Evolutionary conservation across 805 yeast genomes (phyloP).

Genomic region (Candida succiphila): DNA sequence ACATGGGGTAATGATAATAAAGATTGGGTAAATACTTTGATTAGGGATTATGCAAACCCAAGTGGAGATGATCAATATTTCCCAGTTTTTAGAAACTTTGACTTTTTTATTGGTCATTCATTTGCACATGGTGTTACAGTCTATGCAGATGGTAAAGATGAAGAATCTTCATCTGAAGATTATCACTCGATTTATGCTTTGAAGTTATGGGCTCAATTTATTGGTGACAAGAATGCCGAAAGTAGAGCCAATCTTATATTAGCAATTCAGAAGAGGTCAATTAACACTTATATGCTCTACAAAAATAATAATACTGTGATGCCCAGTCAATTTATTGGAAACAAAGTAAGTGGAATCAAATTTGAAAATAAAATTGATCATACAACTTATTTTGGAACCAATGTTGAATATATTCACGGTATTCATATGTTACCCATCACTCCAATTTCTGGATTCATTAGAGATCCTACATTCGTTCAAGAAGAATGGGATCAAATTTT

Average conservation of each 20-base stretch:
- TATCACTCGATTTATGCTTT: conserved; percentile 53
- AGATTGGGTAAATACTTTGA: conserved; percentile 46
- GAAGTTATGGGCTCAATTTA: conserved; percentile 56
- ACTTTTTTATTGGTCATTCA: conserved; percentile 60
- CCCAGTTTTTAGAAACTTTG: conserved; percentile 54
- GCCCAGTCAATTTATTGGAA: conserved; percentile 37
- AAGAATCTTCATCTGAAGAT: conserved; percentile 60
- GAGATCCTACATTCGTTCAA: conserved; percentile 44
- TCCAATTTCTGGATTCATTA: conserved; percentile 52
- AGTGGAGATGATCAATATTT: conserved; percentile 35
- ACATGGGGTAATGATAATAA: conserved; percentile 38
- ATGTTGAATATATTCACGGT: conserved; percentile 56
- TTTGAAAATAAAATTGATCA: conserved; percentile 62
- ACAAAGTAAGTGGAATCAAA: conserved; percentile 52
- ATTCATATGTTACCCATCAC: conserved; percentile 67
- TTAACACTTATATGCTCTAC: conserved; percentile 42
- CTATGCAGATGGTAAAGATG: conserved; percentile 53
- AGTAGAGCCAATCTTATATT: conserved; percentile 47
- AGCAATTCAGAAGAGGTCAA: conserved; percentile 38
- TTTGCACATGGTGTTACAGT: conserved; percentile 58
- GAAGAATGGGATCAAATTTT: conserved; percentile 61
- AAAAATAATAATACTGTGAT: conserved; percentile 33
- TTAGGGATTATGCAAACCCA: conserved; percentile 61
- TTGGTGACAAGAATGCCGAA: conserved; percentile 40
- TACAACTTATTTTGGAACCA: conserved; percentile 53